phyloP scores from a whole-genome alignment of 257 asterid genomes.

The Plectranthus barbatus region DNA sequence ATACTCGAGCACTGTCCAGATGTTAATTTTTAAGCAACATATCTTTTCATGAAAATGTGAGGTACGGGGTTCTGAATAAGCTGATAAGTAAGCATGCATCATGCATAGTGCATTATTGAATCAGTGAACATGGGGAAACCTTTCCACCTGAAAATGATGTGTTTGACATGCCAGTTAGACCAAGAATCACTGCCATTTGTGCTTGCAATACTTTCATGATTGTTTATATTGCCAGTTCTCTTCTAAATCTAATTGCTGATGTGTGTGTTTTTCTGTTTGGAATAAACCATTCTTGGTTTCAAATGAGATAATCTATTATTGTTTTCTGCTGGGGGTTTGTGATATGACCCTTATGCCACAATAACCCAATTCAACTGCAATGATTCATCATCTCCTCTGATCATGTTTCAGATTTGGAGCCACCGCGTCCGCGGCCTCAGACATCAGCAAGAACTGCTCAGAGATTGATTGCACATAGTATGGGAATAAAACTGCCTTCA shows the following conservation, averaged over 20 bases:
- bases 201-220: neutral
- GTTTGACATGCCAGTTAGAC: neutral
- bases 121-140: too few relatives aligned
- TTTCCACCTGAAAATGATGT: neutral
- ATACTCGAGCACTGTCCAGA: neutral
- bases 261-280: neutral
- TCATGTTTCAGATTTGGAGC: slow-evolving; percentile 61
- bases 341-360: neutral
- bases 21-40: neutral
- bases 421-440: slow-evolving; percentile 83
- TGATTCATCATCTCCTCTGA: neutral
- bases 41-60: neutral
- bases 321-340: neutral
- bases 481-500: slow-evolving; percentile 74
- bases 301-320: too few relatives aligned
- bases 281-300: neutral
- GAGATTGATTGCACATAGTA: slow-evolving; percentile 74
- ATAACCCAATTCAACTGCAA: too few relatives aligned
- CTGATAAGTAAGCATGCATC: neutral
- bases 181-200: neutral
- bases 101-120: too few relatives aligned
- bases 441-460: slow-evolving; percentile 91
- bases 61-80: too few relatives aligned
- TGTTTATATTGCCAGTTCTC: neutral
- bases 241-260: neutral